Evolutionary conservation across 108 stramenopile species (phyloP).

Genomic region (Epithemia pelagica): DNA sequence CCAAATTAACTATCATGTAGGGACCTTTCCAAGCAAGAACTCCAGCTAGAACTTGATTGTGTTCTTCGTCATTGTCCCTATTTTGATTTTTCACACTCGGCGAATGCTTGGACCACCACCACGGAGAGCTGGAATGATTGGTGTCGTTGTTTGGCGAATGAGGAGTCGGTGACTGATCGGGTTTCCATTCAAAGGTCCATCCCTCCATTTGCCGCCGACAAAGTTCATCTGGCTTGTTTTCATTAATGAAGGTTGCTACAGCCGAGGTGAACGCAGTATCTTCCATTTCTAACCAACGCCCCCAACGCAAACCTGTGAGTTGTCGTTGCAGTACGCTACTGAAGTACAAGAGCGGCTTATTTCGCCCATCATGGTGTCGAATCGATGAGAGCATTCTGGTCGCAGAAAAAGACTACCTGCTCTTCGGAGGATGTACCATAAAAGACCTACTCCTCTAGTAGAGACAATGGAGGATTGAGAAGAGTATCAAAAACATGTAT

Average conservation of each 20-base stretch:
- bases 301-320: no score
- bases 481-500: no score
- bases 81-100: not conserved
- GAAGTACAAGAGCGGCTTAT: no score
- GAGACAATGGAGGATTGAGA: no score
- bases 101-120: not conserved
- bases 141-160: not conserved
- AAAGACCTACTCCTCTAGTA: no score
- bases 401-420: no score
- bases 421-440: no score
- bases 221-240: slow-evolving; percentile 59
- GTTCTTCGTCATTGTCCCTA: not conserved
- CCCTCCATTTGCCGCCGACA: slow-evolving; percentile 37
- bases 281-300: no score
- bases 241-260: slow-evolving; percentile 39
- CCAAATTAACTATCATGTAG: slow-evolving; percentile 16
- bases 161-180: slow-evolving; percentile 1
- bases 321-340: no score
- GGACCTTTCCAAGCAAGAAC: slow-evolving; percentile 19
- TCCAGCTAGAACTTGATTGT: slow-evolving; percentile 12
- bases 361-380: no score
- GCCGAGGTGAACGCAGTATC: slow-evolving; percentile 15
- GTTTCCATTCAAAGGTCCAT: slow-evolving; percentile 45
- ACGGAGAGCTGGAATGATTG: not conserved
- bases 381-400: no score